These are phyloP conservation scores for Macrotyloma uniflorum DNA, from an alignment of 306 rosid species.

Conservation along the genomic window DNA sequence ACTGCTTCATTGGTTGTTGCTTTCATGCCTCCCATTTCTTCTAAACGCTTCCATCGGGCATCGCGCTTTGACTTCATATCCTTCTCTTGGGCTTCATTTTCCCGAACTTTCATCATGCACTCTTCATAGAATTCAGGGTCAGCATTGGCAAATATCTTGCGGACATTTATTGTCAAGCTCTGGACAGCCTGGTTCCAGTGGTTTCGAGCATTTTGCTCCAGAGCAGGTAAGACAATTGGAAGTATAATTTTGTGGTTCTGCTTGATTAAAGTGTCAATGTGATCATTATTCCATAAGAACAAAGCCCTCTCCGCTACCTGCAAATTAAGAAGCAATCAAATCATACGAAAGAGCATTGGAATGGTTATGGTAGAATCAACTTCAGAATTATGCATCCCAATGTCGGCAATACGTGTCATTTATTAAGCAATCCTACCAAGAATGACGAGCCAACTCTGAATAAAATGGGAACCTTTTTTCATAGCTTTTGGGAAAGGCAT, in stretches of 20 bases:
- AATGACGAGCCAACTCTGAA: not conserved
- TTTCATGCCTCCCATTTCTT: conserved; percentile 85
- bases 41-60: conserved; percentile 80
- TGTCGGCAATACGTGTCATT: not conserved
- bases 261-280: conserved; percentile 76
- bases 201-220: conserved; percentile 72
- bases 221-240: conserved; percentile 84
- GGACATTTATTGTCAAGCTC: conserved; percentile 80
- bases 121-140: conserved; percentile 83
- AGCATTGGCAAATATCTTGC: conserved; percentile 76
- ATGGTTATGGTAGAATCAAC: not conserved
- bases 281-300: conserved; percentile 95
- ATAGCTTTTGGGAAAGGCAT: not conserved
- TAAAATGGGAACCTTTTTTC: not conserved
- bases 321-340: conserved; percentile 34
- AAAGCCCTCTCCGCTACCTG: conserved; percentile 98
- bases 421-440: not conserved
- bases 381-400: conserved; percentile 20
- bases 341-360: conserved; percentile 5
- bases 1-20: conserved; percentile 73
- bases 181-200: conserved; percentile 98
- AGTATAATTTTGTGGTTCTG: conserved; percentile 76
- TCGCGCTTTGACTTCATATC: conserved; percentile 62
- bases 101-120: conserved; percentile 72
- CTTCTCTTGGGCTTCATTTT: conserved; percentile 68